Evolutionary conservation across 2,329 filamentous ascomycete species (phyloP), one percentile per base, ranked within the genome.

Genomic region (Paecilomyces dactylethromorphus): DNA sequence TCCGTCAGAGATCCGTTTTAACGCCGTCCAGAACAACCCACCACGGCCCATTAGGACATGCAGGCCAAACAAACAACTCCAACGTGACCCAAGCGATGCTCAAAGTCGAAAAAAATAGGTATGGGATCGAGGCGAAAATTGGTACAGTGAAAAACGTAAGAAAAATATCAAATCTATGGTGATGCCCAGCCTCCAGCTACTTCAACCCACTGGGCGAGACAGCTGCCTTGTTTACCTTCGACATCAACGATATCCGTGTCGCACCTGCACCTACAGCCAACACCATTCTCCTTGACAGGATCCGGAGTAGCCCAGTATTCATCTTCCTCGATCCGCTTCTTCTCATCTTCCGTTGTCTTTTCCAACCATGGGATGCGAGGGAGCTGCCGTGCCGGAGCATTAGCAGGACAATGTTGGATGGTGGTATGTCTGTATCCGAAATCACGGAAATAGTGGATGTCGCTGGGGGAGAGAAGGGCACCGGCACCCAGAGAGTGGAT

Each of bases 401-500:
- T 99, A 57, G 92, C 92, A 1, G 94, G 94, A 70, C 94, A 99
- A 76, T 99, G 94, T 77, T 97, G 93, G 71, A 99, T 99, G 3
- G 94, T 99, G 6, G 94, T 99, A 77, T 99, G 94, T 70, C 94
- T 86, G 79, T 99, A 99, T 58, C 94, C 94, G 77, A 97, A 93
- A 74, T 99, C 94, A 67, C 94, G 91, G 87, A 99, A 99, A 79
- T 99, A 99, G 77, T 99, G 94, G 61, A 99, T 91, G 70, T 99
- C 92, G 57, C 82, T 81, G 53, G 90, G 87, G 2, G 86, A 83
- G 32, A 99, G 83, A 15, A 99, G 86, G 33, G 89, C 90, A 66
- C 94, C 94, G 26, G 94, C 93, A 29, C 94, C 94, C 56, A 99
- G 88, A 39, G 94, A 99, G 79, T 99, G 94, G 67, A 99, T 97